Evolutionary conservation across 768 basidiomycete genomes (phyloP).

Genomic region (Suillus clintonianus): DNA sequence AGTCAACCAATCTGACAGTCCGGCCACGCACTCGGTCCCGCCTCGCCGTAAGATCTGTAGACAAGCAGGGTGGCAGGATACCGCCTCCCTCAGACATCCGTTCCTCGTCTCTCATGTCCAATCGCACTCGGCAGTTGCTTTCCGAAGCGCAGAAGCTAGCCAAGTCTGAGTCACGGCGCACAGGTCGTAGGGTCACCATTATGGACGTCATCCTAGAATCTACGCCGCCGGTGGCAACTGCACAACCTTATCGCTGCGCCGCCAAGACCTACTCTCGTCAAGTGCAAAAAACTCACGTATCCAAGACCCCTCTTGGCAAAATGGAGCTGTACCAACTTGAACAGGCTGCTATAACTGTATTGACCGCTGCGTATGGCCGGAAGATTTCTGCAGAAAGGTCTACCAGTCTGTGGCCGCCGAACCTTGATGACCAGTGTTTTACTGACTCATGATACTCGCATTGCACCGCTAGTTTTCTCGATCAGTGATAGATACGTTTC

Average conservation of each 20-base stretch:
- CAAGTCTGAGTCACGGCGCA: slow-evolving; percentile 28
- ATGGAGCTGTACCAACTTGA: slow-evolving; percentile 40
- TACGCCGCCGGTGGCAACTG: slow-evolving; percentile 20
- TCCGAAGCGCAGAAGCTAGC: slow-evolving; percentile 30
- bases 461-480: not conserved
- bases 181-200: slow-evolving; percentile 37
- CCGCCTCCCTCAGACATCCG: not conserved
- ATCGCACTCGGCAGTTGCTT: slow-evolving; percentile 20
- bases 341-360: slow-evolving; percentile 31
- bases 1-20: not conserved
- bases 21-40: not conserved
- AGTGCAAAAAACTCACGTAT: slow-evolving; percentile 22
- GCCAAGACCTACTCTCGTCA: not conserved
- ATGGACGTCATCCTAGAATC: slow-evolving; percentile 52
- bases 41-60: not conserved
- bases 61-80: not conserved
- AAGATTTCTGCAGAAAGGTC: slow-evolving; percentile 48
- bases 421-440: slow-evolving; percentile 16
- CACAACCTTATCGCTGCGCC: slow-evolving; percentile 7
- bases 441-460: not conserved
- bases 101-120: not conserved
- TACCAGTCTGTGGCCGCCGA: slow-evolving; percentile 34
- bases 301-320: slow-evolving; percentile 28
- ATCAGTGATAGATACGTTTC: not conserved
- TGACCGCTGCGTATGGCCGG: not conserved